Evolutionary conservation across 495 filamentous ascomycete species (phyloP).

Genomic region (Podospora appendiculata): DNA sequence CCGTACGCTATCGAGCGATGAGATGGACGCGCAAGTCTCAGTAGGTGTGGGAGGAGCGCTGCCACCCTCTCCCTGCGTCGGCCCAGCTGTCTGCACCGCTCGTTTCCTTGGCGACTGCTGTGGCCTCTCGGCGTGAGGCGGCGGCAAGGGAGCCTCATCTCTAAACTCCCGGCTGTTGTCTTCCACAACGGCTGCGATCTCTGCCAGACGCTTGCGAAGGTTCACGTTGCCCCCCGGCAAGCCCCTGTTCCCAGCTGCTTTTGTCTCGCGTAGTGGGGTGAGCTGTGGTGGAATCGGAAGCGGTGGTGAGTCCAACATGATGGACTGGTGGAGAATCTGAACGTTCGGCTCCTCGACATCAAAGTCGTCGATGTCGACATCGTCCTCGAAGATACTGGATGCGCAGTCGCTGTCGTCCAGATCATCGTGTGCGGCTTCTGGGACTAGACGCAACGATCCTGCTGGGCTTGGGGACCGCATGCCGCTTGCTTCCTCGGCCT

Average conservation of each 20-base stretch:
- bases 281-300: constrained; percentile 32
- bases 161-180: constrained; percentile 34
- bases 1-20: constrained; percentile 9
- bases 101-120: constrained; percentile 22
- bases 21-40: constrained; percentile 12
- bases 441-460: constrained; percentile 25
- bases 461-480: constrained; percentile 8
- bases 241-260: constrained; percentile 36
- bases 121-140: constrained; percentile 16
- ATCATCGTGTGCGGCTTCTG: constrained; percentile 23
- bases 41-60: constrained; percentile 8
- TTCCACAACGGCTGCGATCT: constrained; percentile 36
- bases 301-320: constrained; percentile 24
- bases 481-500: constrained; percentile 19
- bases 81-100: constrained; percentile 10
- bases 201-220: constrained; percentile 19
- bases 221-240: not conserved
- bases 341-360: constrained; percentile 41
- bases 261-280: constrained; percentile 39
- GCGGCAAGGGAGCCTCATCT: constrained; percentile 20
- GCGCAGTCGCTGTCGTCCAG: constrained; percentile 35
- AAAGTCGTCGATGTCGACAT: constrained; percentile 41
- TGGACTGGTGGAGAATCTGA: constrained; percentile 38
- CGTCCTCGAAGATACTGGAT: constrained; percentile 44
- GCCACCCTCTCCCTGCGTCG: constrained; percentile 7